Evolutionary conservation across 176 grass and related monocot genomes (phyloP).

Genomic region (Bolboschoenus planiculmis): DNA sequence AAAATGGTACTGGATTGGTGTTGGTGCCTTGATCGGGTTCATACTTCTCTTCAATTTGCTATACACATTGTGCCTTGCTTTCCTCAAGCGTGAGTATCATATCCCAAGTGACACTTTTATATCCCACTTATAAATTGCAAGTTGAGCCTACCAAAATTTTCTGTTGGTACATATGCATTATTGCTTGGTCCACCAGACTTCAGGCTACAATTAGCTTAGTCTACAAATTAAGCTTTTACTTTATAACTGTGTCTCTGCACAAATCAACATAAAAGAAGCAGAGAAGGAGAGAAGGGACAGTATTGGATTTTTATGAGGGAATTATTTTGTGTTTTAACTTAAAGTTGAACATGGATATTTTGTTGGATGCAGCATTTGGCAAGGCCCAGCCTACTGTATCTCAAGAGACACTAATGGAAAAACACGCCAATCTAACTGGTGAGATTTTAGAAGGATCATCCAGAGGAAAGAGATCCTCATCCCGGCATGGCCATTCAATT

Average conservation of each 20-base stretch:
- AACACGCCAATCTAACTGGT: constrained; percentile 32
- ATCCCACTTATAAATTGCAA: not conserved
- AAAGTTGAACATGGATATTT: not conserved
- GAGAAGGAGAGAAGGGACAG: too few species aligned
- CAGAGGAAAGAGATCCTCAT: not conserved
- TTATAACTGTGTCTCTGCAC: too few species aligned
- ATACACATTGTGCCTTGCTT: constrained; percentile 31
- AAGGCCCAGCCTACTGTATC: constrained; percentile 32
- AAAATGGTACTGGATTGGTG: constrained; percentile 57
- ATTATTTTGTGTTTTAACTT: not conserved
- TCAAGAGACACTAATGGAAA: constrained; percentile 34
- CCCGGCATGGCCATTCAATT: constrained; percentile 12
- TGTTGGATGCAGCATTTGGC: constrained; percentile 27
- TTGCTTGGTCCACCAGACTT: not conserved
- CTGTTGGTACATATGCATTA: not conserved
- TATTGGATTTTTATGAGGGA: not conserved
- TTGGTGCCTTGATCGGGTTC: constrained; percentile 40
- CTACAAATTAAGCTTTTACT: not conserved
- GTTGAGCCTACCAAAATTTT: not conserved
- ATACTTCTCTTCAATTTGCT: constrained; percentile 36
- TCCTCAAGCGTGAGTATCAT: constrained; percentile 37
- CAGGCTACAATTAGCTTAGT: not conserved
- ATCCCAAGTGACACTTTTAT: not conserved
- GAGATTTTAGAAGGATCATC: constrained; percentile 4
- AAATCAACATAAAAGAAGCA: not conserved